Evolutionary conservation across 1,284 basidiomycete genomes (phyloP), one percentile per base, ranked within the genome.

Genomic region (Trametes polyzona): DNA sequence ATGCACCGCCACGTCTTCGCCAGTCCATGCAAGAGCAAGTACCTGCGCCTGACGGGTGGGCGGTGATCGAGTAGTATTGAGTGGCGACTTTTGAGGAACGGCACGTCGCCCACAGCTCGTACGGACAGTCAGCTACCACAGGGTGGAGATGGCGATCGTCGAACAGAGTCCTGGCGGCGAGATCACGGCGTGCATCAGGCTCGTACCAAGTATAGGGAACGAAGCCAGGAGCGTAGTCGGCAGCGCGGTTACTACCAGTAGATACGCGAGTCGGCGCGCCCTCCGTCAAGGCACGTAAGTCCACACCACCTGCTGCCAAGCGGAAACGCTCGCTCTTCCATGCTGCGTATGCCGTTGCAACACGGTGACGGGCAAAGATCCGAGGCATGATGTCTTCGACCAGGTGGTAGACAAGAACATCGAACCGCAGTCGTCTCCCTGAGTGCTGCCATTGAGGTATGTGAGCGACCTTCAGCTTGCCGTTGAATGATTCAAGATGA

Each of bases 401-500:
- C 1, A 57, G 24, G 43, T 29, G 29, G 36, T 33, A 35, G 9
- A 57, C n/a, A 14, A 57, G 19, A 2, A 69, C 51, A 61, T 73
- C 73, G 40, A 72, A 65, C 4, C 70, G 64, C 9, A 75, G 65
- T 1, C 70, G 62, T 10, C 55, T 55, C 1, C 74, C 69, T 11
- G 61, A 65, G 27, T 65, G 66, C 37, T 71, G 68, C 62, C 62
- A 69, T 21, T 60, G 57, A 0, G 37, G 61, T 1, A 76, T 29
- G 47, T 74, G 61, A 33, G 68, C 71, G 10, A 58, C 37, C 58
- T 78, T 77, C 2, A 77, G 59, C 4, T 71, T 51, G 8, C 68
- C 62, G 48, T 78, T 78, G 61, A 78, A 76, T 0, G 73, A 71
- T 52, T 78, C 74, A 0, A 77, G 69, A 53, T 76, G 74, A 44